Percentiles rank a stretch among this genome's conserved stretches.
phyloP scores from a whole-genome alignment of 2,329 filamentous ascomycete species.

The Aspergillus tanneri region DNA sequence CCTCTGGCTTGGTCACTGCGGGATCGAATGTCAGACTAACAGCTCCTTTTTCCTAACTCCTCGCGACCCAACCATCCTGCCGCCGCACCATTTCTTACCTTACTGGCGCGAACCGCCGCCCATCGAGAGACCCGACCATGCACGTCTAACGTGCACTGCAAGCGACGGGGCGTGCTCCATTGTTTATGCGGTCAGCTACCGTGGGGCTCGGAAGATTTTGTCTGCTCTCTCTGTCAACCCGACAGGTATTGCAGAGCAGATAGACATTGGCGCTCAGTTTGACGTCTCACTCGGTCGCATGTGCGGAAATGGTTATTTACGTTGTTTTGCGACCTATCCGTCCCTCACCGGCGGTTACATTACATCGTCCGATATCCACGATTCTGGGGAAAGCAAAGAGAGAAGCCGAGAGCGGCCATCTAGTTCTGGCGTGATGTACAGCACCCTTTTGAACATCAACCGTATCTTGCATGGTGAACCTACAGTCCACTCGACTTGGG shows the following conservation, averaged over 20 bases:
- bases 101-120: slow-evolving; percentile 22
- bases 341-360: slow-evolving; percentile 16
- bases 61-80: slow-evolving; percentile 18
- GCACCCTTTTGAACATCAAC: slow-evolving; percentile 23
- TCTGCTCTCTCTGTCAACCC: slow-evolving; percentile 23
- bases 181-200: slow-evolving; percentile 23
- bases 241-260: slow-evolving; percentile 16
- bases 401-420: slow-evolving; percentile 1
- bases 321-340: slow-evolving; percentile 22
- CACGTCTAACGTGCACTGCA: slow-evolving; percentile 16
- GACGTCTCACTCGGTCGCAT: slow-evolving; percentile 24
- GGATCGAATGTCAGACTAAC: slow-evolving; percentile 18
- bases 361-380: slow-evolving; percentile 21
- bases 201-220: slow-evolving; percentile 21
- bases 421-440: slow-evolving; percentile 21
- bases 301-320: slow-evolving; percentile 22
- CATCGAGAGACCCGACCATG: slow-evolving; percentile 9
- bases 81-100: slow-evolving; percentile 20
- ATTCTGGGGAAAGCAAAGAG: slow-evolving; percentile 4
- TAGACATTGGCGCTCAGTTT: slow-evolving; percentile 25
- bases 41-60: slow-evolving; percentile 14
- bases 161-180: slow-evolving; percentile 21
- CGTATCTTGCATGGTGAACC: slow-evolving; percentile 14
- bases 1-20: slow-evolving; percentile 28
- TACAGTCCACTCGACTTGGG: slow-evolving; percentile 20